A percentile compares a stretch with the other conserved stretches of the same genome.
Evolutionary conservation across 768 basidiomycete species (phyloP).

Genomic region (Lentinus brumalis): DNA sequence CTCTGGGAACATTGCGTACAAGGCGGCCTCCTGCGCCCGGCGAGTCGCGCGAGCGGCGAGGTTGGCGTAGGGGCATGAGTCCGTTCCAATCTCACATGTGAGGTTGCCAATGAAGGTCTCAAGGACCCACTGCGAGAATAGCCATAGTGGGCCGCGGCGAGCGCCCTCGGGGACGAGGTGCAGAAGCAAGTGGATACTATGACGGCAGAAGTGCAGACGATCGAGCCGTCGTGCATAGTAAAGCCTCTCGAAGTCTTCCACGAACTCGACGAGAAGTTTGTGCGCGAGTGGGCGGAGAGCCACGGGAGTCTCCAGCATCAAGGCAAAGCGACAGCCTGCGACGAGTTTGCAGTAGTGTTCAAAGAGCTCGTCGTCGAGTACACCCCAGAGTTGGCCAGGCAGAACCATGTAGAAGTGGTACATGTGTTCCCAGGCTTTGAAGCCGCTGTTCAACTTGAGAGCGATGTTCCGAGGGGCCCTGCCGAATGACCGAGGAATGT

Average conservation of each 20-base stretch:
- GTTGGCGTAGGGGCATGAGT: constrained; percentile 28
- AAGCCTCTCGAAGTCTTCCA: background rate
- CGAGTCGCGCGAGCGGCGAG: background rate
- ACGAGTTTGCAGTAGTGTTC: background rate
- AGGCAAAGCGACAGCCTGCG: background rate
- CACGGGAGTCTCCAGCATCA: background rate
- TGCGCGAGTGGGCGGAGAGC: background rate
- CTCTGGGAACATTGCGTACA: no score
- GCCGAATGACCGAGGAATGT: constrained; percentile 43
- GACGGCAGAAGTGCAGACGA: constrained; percentile 37
- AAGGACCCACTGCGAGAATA: constrained; percentile 24
- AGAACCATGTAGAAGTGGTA: constrained; percentile 25
- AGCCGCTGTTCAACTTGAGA: constrained; percentile 38
- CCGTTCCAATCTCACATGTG: constrained; percentile 27
- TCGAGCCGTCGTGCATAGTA: background rate
- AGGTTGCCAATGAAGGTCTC: constrained; percentile 31
- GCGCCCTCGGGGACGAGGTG: constrained; percentile 30
- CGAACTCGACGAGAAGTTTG: background rate
- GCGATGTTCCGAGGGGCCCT: constrained; percentile 42
- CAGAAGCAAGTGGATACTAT: constrained; percentile 32
- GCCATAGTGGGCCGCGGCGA: constrained; percentile 17
- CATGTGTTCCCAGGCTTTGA: constrained; percentile 33
- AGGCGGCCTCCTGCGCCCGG: background rate
- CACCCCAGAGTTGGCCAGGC: constrained; percentile 27
- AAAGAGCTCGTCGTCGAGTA: constrained; percentile 25